These are phyloP conservation scores for Xylariaceae sp. DNA, from an alignment of 2,329 filamentous ascomycete genomes.

Conservation along the genomic window DNA sequence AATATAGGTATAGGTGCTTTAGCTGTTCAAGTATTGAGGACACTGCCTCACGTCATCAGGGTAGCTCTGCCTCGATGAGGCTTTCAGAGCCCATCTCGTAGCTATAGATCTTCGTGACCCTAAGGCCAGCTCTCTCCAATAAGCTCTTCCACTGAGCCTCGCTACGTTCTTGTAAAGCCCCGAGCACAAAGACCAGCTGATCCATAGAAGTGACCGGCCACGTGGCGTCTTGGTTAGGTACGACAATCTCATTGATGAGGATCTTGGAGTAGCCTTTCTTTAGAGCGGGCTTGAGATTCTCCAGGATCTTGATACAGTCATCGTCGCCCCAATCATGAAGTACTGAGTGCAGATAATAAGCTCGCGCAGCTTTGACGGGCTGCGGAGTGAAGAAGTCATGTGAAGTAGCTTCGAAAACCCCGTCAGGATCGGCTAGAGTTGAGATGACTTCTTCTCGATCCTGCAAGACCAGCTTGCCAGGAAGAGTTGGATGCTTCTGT, in stretches of 20 bases:
- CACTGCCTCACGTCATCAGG: no score
- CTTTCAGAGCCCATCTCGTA: slow-evolving; percentile 24
- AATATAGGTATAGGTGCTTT: no score
- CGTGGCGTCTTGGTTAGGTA: slow-evolving; percentile 27
- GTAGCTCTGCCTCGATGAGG: slow-evolving; percentile 23
- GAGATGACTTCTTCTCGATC: slow-evolving; percentile 30
- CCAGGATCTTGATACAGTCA: slow-evolving; percentile 31
- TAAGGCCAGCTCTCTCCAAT: slow-evolving; percentile 18
- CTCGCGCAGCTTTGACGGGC: slow-evolving; percentile 26
- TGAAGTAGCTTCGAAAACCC: slow-evolving; percentile 10
- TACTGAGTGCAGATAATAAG: slow-evolving; percentile 29
- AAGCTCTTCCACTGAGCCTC: slow-evolving; percentile 19
- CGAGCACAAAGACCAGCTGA: slow-evolving; percentile 23
- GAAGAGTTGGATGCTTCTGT: slow-evolving; percentile 26
- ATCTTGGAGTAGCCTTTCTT: slow-evolving; percentile 34
- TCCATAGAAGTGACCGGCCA: slow-evolving; percentile 26
- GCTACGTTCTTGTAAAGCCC: slow-evolving; percentile 22
- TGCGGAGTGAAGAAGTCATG: slow-evolving; percentile 32
- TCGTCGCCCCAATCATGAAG: slow-evolving; percentile 38
- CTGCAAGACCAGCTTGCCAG: slow-evolving; percentile 35
- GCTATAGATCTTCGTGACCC: slow-evolving; percentile 17
- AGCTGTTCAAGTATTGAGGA: no score
- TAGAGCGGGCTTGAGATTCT: slow-evolving; percentile 28
- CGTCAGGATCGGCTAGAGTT: slow-evolving; percentile 2
- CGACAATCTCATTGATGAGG: slow-evolving; percentile 39